Evolutionary conservation across 805 yeast species (phyloP).

Genomic region (Yamadazyma endophytica): DNA sequence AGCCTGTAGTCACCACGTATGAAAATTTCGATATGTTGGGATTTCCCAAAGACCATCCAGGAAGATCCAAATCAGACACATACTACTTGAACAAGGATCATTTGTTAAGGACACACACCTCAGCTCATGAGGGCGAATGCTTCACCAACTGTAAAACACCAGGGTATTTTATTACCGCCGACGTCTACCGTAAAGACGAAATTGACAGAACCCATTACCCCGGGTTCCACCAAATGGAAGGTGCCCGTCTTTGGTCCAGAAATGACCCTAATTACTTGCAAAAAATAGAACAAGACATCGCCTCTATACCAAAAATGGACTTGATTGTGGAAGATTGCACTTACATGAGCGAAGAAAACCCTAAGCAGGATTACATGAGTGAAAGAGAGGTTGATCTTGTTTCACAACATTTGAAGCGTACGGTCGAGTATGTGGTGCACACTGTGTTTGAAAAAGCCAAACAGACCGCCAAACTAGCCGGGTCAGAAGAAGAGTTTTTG

Average conservation of each 20-base stretch:
- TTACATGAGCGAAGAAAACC: slow-evolving; percentile 45
- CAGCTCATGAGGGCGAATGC: slow-evolving; percentile 93
- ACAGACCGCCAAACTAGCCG: slow-evolving; percentile 56
- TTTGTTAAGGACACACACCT: slow-evolving; percentile 87
- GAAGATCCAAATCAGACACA: slow-evolving; percentile 88
- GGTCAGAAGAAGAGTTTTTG: slow-evolving; percentile 53
- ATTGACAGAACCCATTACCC: slow-evolving; percentile 96
- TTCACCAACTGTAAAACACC: slow-evolving; percentile 64
- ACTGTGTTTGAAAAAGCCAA: slow-evolving; percentile 75
- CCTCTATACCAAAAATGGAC: slow-evolving; percentile 59
- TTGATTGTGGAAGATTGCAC: slow-evolving; percentile 75
- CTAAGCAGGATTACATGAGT: slow-evolving; percentile 76
- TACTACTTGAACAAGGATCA: slow-evolving; percentile 76
- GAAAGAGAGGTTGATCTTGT: slow-evolving; percentile 65
- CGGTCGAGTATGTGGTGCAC: slow-evolving; percentile 77
- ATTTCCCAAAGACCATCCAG: slow-evolving; percentile 89
- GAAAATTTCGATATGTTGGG: slow-evolving; percentile 92
- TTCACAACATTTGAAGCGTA: slow-evolving; percentile 75
- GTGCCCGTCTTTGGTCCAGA: slow-evolving; percentile 81
- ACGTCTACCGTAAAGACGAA: slow-evolving; percentile 93
- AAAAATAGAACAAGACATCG: slow-evolving; percentile 47
- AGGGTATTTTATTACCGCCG: slow-evolving; percentile 91
- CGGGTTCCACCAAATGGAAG: slow-evolving; percentile 97
- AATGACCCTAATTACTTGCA: slow-evolving; percentile 42
- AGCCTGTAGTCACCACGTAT: slow-evolving; percentile 75